Percentiles rank a stretch among this genome's conserved stretches.
phyloP scores from a whole-genome alignment of 2,329 filamentous ascomycete genomes.

The Colletotrichum sansevieriae region DNA sequence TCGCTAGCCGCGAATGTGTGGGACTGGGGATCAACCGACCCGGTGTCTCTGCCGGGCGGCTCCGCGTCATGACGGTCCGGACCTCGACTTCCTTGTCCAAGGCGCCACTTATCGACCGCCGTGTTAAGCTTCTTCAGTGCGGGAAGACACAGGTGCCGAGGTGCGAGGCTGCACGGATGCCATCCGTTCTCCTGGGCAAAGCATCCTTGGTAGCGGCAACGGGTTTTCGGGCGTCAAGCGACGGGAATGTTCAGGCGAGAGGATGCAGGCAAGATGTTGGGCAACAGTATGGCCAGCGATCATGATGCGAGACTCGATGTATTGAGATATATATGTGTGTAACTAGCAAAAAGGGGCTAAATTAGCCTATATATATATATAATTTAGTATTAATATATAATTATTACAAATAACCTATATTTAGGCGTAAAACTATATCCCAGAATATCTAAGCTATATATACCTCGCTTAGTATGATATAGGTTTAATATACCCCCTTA shows the following conservation, averaged over 20 bases:
- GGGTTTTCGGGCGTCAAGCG: neutral
- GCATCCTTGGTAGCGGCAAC: neutral
- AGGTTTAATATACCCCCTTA: no score
- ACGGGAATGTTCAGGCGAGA: conserved; percentile 13
- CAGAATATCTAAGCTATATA: no score
- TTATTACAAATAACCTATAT: no score
- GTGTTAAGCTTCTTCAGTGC: neutral
- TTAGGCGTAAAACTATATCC: no score
- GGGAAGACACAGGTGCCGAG: neutral
- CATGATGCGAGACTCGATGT: no score
- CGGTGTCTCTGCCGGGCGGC: neutral
- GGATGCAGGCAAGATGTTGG: conserved; percentile 13
- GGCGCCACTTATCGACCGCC: neutral
- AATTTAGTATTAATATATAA: no score
- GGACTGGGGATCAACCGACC: conserved; percentile 8
- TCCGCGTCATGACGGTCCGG: conserved; percentile 8
- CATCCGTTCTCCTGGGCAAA: conserved; percentile 16
- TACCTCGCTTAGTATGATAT: no score
- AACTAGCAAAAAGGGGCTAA: no score
- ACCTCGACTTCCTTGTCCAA: conserved; percentile 2
- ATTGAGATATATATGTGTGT: no score
- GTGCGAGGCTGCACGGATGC: conserved; percentile 28
- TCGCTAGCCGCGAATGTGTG: conserved; percentile 9
- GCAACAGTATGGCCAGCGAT: no score
- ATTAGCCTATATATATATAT: no score